Evolutionary conservation across 768 basidiomycete genomes (phyloP).

Genomic region (Tylopilus rubrobrunneus): DNA sequence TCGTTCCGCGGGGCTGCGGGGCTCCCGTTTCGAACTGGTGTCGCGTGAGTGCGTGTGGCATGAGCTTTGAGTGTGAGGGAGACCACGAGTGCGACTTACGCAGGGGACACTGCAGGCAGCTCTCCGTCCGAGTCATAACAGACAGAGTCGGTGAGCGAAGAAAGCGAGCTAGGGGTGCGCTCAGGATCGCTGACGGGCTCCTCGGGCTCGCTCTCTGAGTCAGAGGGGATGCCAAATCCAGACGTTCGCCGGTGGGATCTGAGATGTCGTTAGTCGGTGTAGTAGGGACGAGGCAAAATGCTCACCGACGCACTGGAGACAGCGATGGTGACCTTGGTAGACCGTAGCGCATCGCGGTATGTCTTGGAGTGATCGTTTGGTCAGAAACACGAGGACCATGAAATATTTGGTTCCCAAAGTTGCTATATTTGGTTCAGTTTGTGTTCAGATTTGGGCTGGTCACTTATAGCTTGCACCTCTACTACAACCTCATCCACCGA

Average conservation of each 20-base stretch:
- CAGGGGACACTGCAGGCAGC: slow-evolving; percentile 26
- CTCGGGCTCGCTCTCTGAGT: slow-evolving; percentile 38
- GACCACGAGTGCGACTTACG: slow-evolving; percentile 30
- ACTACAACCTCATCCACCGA: too few relatives aligned
- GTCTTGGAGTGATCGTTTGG: neutral
- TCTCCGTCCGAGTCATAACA: slow-evolving; percentile 44
- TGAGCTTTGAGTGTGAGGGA: neutral
- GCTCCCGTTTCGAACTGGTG: slow-evolving; percentile 17
- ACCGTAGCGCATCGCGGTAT: slow-evolving; percentile 47
- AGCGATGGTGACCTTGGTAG: slow-evolving; percentile 50
- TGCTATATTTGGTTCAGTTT: neutral
- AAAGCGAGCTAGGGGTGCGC: slow-evolving; percentile 25
- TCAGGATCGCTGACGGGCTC: slow-evolving; percentile 38
- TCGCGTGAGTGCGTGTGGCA: neutral
- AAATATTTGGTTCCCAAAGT: too few relatives aligned
- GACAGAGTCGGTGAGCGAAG: slow-evolving; percentile 38
- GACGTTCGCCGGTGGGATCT: slow-evolving; percentile 37
- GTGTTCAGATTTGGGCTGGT: neutral
- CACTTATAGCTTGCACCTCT: too few relatives aligned
- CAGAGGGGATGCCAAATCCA: slow-evolving; percentile 53
- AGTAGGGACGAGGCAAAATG: slow-evolving; percentile 7
- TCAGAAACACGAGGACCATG: neutral
- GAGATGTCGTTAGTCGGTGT: neutral
- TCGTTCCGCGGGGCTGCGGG: slow-evolving; percentile 30
- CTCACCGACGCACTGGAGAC: slow-evolving; percentile 43